A percentile compares a stretch with the other conserved stretches of the same genome.
phyloP scores from a whole-genome alignment of 345 rosid species.

The Brassica nigra region DNA sequence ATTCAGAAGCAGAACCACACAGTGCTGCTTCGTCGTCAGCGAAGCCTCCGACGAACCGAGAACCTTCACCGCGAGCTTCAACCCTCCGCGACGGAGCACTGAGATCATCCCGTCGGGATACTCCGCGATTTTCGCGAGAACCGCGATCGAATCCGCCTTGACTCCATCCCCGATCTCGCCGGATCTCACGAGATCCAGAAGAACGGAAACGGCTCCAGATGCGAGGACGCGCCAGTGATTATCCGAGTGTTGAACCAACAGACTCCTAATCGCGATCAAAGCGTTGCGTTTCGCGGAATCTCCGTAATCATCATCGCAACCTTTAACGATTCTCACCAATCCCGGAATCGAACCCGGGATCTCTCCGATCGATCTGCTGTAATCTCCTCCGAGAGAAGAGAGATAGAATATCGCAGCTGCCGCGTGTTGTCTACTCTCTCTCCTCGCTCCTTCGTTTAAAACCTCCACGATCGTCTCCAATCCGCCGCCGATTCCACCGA shows the following conservation, averaged over 20 bases:
- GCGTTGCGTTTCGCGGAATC: constrained; percentile 68
- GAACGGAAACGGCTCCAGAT: constrained; percentile 56
- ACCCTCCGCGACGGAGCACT: constrained; percentile 51
- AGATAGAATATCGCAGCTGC: constrained; percentile 73
- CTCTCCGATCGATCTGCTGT: constrained; percentile 68
- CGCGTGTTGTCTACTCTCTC: constrained; percentile 68
- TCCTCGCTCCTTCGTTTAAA: constrained; percentile 48
- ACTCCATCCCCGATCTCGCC: constrained; percentile 49
- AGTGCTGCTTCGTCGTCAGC: constrained; percentile 57
- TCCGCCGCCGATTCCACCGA: constrained; percentile 62
- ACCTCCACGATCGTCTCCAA: constrained; percentile 50
- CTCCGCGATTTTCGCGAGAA: constrained; percentile 68
- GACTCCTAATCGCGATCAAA: constrained; percentile 64
- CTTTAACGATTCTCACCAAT: constrained; percentile 55
- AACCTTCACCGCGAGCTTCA: constrained; percentile 47
- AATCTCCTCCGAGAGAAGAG: constrained; percentile 63
- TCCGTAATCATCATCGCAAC: constrained; percentile 28
- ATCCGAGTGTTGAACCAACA: constrained; percentile 54
- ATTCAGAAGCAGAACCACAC: constrained; percentile 67
- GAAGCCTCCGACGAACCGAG: constrained; percentile 52
- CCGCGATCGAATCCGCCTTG: constrained; percentile 62
- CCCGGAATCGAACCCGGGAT: constrained; percentile 54
- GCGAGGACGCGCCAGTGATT: constrained; percentile 66
- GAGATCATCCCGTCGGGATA: constrained; percentile 60
- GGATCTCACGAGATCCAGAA: constrained; percentile 51